A percentile compares a stretch with the other conserved stretches of the same genome.
Conservation (phyloP, 805 yeast species). For the Lachancea lanzarotensis region DNA sequence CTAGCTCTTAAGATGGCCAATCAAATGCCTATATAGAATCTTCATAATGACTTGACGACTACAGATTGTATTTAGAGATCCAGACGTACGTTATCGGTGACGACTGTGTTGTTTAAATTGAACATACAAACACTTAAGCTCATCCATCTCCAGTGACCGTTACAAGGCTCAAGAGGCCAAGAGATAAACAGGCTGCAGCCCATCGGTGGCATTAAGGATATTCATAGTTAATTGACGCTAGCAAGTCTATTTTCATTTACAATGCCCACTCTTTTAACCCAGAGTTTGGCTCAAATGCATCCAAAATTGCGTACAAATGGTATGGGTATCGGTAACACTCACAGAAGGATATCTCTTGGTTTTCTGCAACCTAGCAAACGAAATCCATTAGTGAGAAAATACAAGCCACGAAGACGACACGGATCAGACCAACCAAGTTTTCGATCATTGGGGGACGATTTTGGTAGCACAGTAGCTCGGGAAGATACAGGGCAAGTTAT, state of each 20-base stretch:
- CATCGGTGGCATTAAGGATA: no score
- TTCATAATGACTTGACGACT: slow-evolving; percentile 1
- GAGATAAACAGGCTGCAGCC: no score
- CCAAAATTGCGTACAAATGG: slow-evolving; percentile 37
- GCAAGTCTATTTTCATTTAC: neutral
- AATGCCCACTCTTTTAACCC: slow-evolving; percentile 26
- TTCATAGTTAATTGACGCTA: no score
- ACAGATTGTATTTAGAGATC: neutral
- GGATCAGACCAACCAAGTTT: slow-evolving; percentile 35
- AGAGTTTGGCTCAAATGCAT: slow-evolving; percentile 32
- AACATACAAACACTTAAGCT: neutral
- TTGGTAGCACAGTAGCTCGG: slow-evolving; percentile 24
- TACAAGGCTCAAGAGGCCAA: no score
- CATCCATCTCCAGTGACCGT: no score
- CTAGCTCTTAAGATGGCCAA: neutral
- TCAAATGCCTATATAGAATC: neutral
- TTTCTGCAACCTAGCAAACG: slow-evolving; percentile 38
- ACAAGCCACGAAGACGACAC: slow-evolving; percentile 22
- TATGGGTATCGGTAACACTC: slow-evolving; percentile 38
- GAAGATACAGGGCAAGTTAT: slow-evolving; percentile 19
- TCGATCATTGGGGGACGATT: slow-evolving; percentile 36
- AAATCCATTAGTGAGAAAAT: slow-evolving; percentile 35
- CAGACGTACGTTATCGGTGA: neutral
- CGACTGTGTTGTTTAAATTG: no score
- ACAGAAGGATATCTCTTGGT: slow-evolving; percentile 34